Evolutionary conservation across 768 basidiomycete species (phyloP), one percentile per base, ranked within the genome.

Genomic region (Sistotremastrum suecicum): DNA sequence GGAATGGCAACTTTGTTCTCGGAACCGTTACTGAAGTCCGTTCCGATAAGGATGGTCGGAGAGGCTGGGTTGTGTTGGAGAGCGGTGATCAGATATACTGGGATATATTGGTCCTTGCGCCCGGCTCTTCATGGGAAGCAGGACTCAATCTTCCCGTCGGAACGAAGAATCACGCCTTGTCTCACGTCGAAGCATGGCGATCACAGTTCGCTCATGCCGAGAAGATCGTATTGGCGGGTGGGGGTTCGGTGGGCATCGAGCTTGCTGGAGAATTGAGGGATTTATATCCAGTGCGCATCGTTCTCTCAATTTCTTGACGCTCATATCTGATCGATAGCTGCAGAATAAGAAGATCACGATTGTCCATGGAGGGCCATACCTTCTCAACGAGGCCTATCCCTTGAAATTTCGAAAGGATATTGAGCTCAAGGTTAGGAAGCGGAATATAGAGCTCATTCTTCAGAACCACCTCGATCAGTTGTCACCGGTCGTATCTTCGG

Each of bases 91-190:
- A 41, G 12, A 48, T 83, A 8, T 56, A 60, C 5, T 85, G 75
- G 57, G 67, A 68, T 7, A 59, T 70, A 20, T 71, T 85, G 38
- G 66, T 84, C 35, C 58, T 84, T 34, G 70, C 78, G 0, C 65
- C 80, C 2, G 83, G 83, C 1, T 68, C 66, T 37, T 58, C 51
- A 3, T 83, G 75, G 75, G 52, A 56, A 8, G 77, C 72, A 0
- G 71, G 73, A 0, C 39, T 73, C 39, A 57, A 60, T 10, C 58
- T 80, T 42, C 76, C 75, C 0, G 56, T 54, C 9, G 54, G 53
- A 5, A 47, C 36, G 6, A 34, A 39, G 33, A 43, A 42, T 6
- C 59, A 60, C 0, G 58, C 64, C 1, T 40, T 54, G 7, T 53
- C 53, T 11, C 59, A 71, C 41, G 42, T 65, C 45, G 44, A 41